phyloP scores from a whole-genome alignment of 2,329 filamentous ascomycete genomes.

The Colletotrichum agaves region DNA sequence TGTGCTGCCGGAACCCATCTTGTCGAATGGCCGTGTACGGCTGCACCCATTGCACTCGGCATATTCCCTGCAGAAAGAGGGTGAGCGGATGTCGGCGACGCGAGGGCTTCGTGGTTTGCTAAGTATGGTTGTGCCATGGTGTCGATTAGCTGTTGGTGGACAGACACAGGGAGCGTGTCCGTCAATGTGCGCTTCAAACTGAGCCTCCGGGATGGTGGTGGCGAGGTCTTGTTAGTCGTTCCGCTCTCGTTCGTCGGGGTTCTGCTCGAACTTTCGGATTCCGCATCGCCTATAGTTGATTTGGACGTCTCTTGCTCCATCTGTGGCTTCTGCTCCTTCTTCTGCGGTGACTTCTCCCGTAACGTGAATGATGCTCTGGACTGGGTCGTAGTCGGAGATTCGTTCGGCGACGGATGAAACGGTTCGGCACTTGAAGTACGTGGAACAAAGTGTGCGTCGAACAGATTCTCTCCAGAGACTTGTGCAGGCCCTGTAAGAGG shows the following conservation, averaged over 20 bases:
- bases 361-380: conserved; percentile 18
- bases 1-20: conserved; percentile 92
- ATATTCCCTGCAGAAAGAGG: conserved; percentile 54
- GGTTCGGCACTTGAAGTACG: conserved; percentile 63
- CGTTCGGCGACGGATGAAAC: conserved; percentile 46
- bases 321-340: not conserved
- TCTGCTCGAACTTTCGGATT: conserved; percentile 62
- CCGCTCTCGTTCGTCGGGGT: conserved; percentile 67
- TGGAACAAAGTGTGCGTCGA: conserved; percentile 82
- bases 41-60: conserved; percentile 62
- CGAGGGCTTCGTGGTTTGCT: conserved; percentile 56
- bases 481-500: conserved; percentile 85
- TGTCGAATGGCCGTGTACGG: conserved; percentile 87
- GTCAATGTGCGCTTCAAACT: conserved; percentile 88
- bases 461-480: conserved; percentile 79
- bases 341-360: conserved; percentile 25
- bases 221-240: conserved; percentile 62
- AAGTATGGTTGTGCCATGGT: conserved; percentile 85
- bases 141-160: conserved; percentile 88
- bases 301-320: conserved; percentile 23
- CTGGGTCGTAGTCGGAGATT: conserved; percentile 46
- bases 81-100: conserved; percentile 58
- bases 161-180: conserved; percentile 77
- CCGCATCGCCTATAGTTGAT: conserved; percentile 41
- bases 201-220: conserved; percentile 69